phyloP scores from a whole-genome alignment of 805 yeast genomes.

The Yarrowia sp. region DNA sequence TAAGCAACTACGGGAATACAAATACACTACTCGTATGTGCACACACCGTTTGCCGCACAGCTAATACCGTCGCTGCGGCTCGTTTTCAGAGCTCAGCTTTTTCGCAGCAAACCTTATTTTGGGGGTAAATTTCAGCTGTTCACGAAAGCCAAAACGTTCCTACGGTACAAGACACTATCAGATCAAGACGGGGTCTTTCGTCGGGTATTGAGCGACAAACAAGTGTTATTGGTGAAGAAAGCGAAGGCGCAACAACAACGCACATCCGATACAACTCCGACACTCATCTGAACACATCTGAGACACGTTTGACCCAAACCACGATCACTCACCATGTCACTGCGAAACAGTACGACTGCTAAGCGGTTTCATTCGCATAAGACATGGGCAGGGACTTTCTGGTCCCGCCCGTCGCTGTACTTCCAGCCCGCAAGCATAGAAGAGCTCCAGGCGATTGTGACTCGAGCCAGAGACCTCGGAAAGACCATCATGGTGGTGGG shows the following conservation, averaged over 20 bases:
- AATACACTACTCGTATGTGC: no score
- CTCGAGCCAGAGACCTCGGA: slow-evolving; percentile 62
- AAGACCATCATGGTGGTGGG: slow-evolving; percentile 86
- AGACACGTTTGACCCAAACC: background rate
- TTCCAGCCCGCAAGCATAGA: slow-evolving; percentile 77
- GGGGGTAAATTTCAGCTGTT: slow-evolving; percentile 12
- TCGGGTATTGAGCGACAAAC: background rate
- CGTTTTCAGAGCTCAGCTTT: background rate
- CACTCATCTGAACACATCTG: background rate
- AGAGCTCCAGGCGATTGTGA: slow-evolving; percentile 72
- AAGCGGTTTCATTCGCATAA: slow-evolving; percentile 51
- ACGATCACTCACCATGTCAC: slow-evolving; percentile 11
- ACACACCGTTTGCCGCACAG: no score
- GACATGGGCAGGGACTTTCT: slow-evolving; percentile 93
- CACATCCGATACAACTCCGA: no score
- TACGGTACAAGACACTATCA: slow-evolving; percentile 13
- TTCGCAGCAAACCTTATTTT: slow-evolving; percentile 12
- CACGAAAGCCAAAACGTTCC: slow-evolving; percentile 10
- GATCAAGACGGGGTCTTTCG: background rate
- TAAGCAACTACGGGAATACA: no score
- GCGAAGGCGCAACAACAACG: no score
- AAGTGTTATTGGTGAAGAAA: no score
- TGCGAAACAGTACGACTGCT: slow-evolving; percentile 32
- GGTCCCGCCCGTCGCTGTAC: slow-evolving; percentile 74
- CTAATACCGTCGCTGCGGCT: slow-evolving; percentile 10